These are phyloP conservation scores for Acer campestre DNA, from an alignment of 345 rosid genomes.

Conservation along the genomic window DNA sequence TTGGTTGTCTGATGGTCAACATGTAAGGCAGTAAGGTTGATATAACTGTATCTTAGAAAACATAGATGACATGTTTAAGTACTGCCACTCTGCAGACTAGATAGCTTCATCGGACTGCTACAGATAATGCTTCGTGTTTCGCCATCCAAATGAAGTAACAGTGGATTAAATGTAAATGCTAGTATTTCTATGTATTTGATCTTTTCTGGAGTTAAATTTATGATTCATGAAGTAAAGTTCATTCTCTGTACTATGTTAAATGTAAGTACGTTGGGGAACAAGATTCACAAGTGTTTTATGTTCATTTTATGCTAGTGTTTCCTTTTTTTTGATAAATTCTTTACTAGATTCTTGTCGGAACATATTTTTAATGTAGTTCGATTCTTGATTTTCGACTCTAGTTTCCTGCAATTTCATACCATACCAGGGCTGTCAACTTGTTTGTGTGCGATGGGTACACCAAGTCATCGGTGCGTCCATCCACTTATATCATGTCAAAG, in stretches of 20 bases:
- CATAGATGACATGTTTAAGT: neutral
- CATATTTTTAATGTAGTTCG: no score
- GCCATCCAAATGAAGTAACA: neutral
- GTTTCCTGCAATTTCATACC: no score
- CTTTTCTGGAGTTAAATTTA: neutral
- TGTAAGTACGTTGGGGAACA: neutral
- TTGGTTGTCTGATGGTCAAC: neutral
- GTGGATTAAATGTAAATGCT: slow-evolving; percentile 8
- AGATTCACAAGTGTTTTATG: no score
- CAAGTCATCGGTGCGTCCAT: no score
- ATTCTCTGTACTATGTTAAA: neutral
- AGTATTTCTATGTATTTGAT: neutral
- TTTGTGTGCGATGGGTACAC: no score
- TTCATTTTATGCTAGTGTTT: no score
- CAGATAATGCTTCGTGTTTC: neutral
- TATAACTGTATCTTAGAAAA: neutral
- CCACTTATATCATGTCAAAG: no score
- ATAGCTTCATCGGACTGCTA: neutral
- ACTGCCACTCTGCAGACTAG: neutral
- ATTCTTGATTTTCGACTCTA: neutral
- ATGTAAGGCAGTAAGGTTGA: neutral
- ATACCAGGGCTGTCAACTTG: no score
- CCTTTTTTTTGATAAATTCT: no score
- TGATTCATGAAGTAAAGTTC: neutral
- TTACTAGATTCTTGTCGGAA: no score